phyloP scores from a whole-genome alignment of 805 yeast species.

The Maudiozyma serrabonitensis region DNA sequence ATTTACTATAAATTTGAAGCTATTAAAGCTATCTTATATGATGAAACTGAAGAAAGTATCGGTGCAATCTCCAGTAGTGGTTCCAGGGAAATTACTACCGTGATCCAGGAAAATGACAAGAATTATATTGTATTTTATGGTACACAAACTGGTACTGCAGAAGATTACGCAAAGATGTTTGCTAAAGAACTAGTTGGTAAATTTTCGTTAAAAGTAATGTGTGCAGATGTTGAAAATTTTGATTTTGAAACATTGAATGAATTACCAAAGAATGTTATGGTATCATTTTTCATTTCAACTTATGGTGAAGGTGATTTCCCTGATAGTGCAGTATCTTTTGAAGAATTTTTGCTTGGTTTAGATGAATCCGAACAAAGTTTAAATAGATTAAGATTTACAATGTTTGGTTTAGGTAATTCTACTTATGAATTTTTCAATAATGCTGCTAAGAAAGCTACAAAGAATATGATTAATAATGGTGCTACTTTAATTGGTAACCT shows the following conservation, averaged over 20 bases:
- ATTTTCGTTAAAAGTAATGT: constrained; percentile 74
- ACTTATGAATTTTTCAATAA: constrained; percentile 89
- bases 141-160: constrained; percentile 98
- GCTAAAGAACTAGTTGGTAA: constrained; percentile 79
- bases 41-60: background rate
- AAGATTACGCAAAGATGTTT: constrained; percentile 86
- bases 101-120: constrained; percentile 52
- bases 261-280: constrained; percentile 45
- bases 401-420: constrained; percentile 90
- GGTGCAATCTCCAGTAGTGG: constrained; percentile 28
- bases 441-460: constrained; percentile 55
- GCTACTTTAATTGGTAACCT: constrained; percentile 62
- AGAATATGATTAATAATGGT: constrained; percentile 45
- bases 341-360: constrained; percentile 43
- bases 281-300: constrained; percentile 76
- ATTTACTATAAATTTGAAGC: background rate
- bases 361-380: constrained; percentile 38
- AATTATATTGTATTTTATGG: constrained; percentile 78
- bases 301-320: constrained; percentile 99
- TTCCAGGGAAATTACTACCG: constrained; percentile 50
- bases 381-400: constrained; percentile 51
- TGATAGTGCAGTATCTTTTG: constrained; percentile 76
- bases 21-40: background rate
- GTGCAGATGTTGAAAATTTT: constrained; percentile 80
- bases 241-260: constrained; percentile 71